These are phyloP conservation scores for Hortaea sp. DNA, from an alignment of 2,329 filamentous ascomycete genomes.

Conservation along the genomic window DNA sequence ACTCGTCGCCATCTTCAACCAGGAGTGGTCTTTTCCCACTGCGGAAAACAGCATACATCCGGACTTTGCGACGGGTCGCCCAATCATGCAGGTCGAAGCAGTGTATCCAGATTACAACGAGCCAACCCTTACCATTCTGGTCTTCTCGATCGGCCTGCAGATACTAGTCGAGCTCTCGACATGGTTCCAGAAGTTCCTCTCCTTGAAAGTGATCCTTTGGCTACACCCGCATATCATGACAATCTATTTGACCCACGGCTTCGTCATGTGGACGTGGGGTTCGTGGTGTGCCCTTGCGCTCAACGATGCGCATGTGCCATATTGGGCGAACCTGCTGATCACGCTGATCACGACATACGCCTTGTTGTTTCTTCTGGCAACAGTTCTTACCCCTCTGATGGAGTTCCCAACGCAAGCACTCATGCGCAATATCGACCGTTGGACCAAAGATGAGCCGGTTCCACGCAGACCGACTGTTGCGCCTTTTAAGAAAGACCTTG, in stretches of 20 bases:
- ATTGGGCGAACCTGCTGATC: constrained; percentile 26
- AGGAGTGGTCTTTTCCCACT: constrained; percentile 12
- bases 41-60: constrained; percentile 36
- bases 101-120: constrained; percentile 34
- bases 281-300: constrained; percentile 27
- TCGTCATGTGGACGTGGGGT: constrained; percentile 36
- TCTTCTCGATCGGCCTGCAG: constrained; percentile 27
- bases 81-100: constrained; percentile 30
- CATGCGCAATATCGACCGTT: constrained; percentile 11
- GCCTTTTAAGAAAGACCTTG: constrained; percentile 7
- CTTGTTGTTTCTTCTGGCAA: constrained; percentile 11
- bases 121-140: constrained; percentile 33
- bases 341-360: constrained; percentile 27
- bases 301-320: constrained; percentile 20
- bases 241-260: constrained; percentile 38
- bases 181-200: constrained; percentile 32
- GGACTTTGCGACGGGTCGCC: constrained; percentile 27
- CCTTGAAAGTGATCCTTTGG: constrained; percentile 27
- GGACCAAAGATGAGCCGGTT: constrained; percentile 9
- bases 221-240: constrained; percentile 40
- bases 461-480: constrained; percentile 10
- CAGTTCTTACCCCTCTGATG: constrained; percentile 7
- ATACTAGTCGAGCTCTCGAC: constrained; percentile 24
- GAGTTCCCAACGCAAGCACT: constrained; percentile 11
- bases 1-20: constrained; percentile 4